These are phyloP conservation scores for Selaginella tamariscina DNA, from an alignment of 75 land plant species.

Conservation along the genomic window DNA sequence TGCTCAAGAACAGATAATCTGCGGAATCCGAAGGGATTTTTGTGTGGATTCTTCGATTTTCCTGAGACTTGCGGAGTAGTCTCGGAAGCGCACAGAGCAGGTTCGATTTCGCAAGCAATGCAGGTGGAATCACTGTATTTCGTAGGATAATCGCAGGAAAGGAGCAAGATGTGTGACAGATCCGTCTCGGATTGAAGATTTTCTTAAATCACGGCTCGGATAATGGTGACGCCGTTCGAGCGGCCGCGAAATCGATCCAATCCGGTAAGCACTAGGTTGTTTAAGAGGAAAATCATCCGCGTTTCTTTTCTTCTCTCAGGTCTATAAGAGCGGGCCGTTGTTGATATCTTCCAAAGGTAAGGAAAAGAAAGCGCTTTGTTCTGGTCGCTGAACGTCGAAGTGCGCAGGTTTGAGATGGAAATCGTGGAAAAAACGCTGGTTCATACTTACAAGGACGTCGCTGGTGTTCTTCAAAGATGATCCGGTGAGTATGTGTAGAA, in stretches of 20 bases:
- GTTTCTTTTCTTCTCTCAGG: slow-evolving; percentile 29
- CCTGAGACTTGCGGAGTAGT: neutral
- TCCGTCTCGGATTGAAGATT: no score
- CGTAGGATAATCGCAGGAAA: no score
- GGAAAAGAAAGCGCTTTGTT: neutral
- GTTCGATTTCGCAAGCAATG: no score
- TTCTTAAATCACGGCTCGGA: no score
- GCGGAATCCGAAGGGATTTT: no score
- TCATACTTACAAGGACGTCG: slow-evolving; percentile 89
- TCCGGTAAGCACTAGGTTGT: slow-evolving; percentile 4
- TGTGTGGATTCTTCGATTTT: neutral
- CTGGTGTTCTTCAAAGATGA: slow-evolving; percentile 93
- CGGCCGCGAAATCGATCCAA: slow-evolving; percentile 11
- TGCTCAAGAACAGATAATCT: no score
- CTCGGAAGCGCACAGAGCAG: neutral
- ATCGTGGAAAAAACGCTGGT: slow-evolving; percentile 97
- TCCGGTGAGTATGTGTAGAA: no score
- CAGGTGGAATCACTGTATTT: neutral
- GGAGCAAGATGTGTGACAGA: no score
- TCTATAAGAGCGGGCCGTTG: slow-evolving; percentile 74
- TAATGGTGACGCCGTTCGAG: slow-evolving; percentile 16
- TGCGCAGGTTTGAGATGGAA: slow-evolving; percentile 88
- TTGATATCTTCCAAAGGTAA: slow-evolving; percentile 78
- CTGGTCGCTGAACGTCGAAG: neutral
- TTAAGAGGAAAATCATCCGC: no score